Conservation (phyloP, 177 flowering plant genomes). For the Vitis hybrid region DNA sequence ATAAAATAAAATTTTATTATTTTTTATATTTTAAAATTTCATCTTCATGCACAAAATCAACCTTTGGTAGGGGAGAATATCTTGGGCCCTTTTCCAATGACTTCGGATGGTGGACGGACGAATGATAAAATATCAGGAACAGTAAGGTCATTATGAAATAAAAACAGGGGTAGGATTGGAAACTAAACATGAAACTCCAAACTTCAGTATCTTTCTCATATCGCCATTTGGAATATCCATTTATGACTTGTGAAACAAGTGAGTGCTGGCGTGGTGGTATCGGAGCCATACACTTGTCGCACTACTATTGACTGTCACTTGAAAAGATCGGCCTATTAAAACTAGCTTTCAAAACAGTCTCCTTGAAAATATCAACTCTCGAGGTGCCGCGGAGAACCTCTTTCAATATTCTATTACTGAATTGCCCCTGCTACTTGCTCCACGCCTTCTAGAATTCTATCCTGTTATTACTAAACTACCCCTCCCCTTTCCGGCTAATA, state of each 20-base stretch:
- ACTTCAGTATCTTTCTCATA: too few relatives aligned
- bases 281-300: slow-evolving; percentile 3
- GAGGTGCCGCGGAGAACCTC: slow-evolving; percentile 6
- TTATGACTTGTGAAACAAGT: neutral
- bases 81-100: too few relatives aligned
- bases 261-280: slow-evolving; percentile 3
- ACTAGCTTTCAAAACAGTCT: neutral
- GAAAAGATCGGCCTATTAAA: slow-evolving; percentile 3
- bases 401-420: neutral
- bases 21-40: too few relatives aligned
- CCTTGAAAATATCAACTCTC: slow-evolving; percentile 9
- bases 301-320: neutral
- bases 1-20: too few relatives aligned
- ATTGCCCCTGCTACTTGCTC: neutral
- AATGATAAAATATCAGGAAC: too few relatives aligned
- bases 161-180: too few relatives aligned
- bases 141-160: too few relatives aligned
- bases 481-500: neutral
- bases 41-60: too few relatives aligned
- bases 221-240: neutral
- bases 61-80: too few relatives aligned
- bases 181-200: too few relatives aligned
- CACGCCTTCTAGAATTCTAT: neutral
- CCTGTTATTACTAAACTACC: slow-evolving; percentile 3
- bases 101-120: too few relatives aligned